Evolutionary conservation across 2,329 filamentous ascomycete species (phyloP), one percentile per base, ranked within the genome.

Genomic region (Monosporascus sp.): DNA sequence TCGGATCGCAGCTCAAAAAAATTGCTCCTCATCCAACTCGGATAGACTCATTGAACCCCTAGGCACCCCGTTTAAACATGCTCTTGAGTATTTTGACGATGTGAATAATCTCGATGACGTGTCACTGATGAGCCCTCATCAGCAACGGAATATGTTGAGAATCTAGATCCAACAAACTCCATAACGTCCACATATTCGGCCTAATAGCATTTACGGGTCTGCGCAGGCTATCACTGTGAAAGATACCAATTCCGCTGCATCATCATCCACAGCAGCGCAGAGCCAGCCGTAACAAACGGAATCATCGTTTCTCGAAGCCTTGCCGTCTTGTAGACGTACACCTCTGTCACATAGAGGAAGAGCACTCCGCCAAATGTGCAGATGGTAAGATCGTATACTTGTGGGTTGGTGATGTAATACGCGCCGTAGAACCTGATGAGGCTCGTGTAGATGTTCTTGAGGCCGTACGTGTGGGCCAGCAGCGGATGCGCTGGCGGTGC

Each of bases 391-490:
- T 65, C 56, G 55, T 72, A 72, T 5, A 71, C 24, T 44, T 63
- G 56, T 3, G 56, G 54, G 53, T 68, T 68, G 34, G 58, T 47
- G 54, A 72, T 63, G 50, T 68, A 50, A 41, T 70, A 71, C 4
- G 69, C 69, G 1, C 69, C 67, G 47, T 67, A 68, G 9, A 63
- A 38, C 15, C 69, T 62, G 50, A 71, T 72, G 38, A 65, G 46
- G 17, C 57, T 63, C 7, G 68, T 66, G 57, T 70, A 71, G 42
- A 69, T 38, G 50, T 71, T 72, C 62, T 71, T 69, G 37, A 67
- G 51, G 15, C 64, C 69, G 54, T 72, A 72, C 5, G 67, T 55
- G 51, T 64, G 69, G 6, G 70, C 66, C 18, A 66, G 56, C n/a
- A 71, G 59, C 3, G 58, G 41, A 6, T 61, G 55, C 14, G 60